Conservation (phyloP, 805 yeast genomes). For the Saccharomycopsis babjevae region DNA sequence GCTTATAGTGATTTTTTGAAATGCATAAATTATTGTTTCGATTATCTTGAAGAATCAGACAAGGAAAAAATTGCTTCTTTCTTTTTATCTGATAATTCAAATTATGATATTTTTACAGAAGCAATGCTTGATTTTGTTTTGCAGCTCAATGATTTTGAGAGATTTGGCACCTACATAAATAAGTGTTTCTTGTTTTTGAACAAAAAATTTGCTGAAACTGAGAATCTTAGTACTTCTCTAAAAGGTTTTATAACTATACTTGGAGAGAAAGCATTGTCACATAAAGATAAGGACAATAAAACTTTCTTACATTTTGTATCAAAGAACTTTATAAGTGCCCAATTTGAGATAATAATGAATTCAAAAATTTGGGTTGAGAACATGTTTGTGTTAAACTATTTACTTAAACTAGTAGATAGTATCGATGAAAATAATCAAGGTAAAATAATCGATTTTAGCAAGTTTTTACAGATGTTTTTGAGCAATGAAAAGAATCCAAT, state of each 20-base stretch:
- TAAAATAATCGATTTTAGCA: slow-evolving; percentile 32
- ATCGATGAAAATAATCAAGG: background rate
- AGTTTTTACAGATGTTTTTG: slow-evolving; percentile 52
- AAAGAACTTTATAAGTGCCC: slow-evolving; percentile 43
- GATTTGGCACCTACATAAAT: slow-evolving; percentile 24
- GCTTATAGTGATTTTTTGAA: background rate
- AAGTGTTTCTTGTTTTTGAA: slow-evolving; percentile 53
- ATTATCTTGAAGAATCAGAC: background rate
- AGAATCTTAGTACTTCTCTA: slow-evolving; percentile 19
- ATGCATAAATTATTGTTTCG: slow-evolving; percentile 1
- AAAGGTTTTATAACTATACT: slow-evolving; percentile 20
- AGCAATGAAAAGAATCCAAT: slow-evolving; percentile 36
- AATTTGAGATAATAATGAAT: slow-evolving; percentile 50
- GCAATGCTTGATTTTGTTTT: background rate
- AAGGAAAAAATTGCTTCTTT: background rate
- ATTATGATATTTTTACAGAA: slow-evolving; percentile 8
- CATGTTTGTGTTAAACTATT: slow-evolving; percentile 36
- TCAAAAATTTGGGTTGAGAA: slow-evolving; percentile 35
- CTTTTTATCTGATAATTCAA: background rate
- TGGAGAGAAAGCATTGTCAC: slow-evolving; percentile 23
- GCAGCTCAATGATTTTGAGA: background rate
- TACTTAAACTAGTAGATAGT: slow-evolving; percentile 18
- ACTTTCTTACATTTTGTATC: slow-evolving; percentile 34
- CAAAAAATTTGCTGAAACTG: slow-evolving; percentile 48
- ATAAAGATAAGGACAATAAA: slow-evolving; percentile 14